A percentile compares a stretch with the other conserved stretches of the same genome.
phyloP scores from a whole-genome alignment of 2,329 filamentous ascomycete species.

The Fusarium anguioides region DNA sequence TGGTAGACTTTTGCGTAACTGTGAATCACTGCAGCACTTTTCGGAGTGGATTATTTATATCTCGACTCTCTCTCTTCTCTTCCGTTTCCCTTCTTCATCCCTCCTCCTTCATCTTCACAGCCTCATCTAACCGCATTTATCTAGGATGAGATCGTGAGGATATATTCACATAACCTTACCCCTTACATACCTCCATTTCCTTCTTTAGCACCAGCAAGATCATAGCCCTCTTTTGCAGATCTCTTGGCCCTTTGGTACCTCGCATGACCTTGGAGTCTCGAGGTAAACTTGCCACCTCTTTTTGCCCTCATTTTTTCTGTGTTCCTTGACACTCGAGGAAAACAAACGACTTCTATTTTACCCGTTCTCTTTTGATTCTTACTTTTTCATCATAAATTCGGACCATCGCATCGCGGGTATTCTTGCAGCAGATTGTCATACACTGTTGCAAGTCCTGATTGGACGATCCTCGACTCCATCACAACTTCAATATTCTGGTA shows the following conservation, averaged over 20 bases:
- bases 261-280: background rate
- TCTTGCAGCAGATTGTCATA: background rate
- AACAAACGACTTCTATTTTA: background rate
- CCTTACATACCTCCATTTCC: background rate
- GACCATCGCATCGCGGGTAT: background rate
- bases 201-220: background rate
- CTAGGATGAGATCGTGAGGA: background rate
- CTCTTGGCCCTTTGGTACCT: background rate
- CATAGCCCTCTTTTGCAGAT: background rate
- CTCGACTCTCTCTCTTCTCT: background rate
- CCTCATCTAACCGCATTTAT: background rate
- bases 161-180: background rate
- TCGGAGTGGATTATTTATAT: background rate
- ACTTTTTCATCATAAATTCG: background rate
- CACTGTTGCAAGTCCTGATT: background rate
- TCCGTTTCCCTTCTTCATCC: background rate
- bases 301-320: background rate
- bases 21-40: slow-evolving; percentile 5
- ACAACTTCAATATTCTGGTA: too few species aligned
- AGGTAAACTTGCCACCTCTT: background rate
- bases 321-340: background rate
- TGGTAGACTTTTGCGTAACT: background rate
- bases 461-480: background rate
- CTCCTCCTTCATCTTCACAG: background rate
- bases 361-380: background rate